These are phyloP conservation scores for Pseudocercospora eumusae DNA, from an alignment of 2,329 filamentous ascomycete species.

Conservation along the genomic window DNA sequence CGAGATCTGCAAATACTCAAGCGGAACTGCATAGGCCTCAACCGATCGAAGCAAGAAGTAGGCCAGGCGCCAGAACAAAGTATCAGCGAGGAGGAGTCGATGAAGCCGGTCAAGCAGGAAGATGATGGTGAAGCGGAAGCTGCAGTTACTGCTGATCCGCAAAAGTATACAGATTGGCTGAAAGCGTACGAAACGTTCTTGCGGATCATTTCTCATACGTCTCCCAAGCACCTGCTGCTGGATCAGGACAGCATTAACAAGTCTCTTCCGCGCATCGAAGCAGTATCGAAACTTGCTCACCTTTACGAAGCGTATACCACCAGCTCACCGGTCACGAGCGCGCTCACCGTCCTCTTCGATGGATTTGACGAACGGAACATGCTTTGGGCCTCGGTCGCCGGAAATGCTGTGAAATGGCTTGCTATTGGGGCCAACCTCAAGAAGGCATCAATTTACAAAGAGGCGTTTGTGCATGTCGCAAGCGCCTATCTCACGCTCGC, in stretches of 20 bases:
- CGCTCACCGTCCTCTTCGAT: slow-evolving; percentile 26
- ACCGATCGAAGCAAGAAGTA: background rate
- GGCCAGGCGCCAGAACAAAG: background rate
- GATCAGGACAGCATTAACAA: slow-evolving; percentile 24
- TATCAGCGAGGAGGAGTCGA: background rate
- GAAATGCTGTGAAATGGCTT: slow-evolving; percentile 40
- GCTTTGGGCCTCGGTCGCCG: slow-evolving; percentile 37
- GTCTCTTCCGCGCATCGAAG: slow-evolving; percentile 35
- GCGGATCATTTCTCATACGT: slow-evolving; percentile 36
- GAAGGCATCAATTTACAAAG: slow-evolving; percentile 39
- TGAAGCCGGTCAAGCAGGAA: background rate
- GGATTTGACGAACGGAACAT: slow-evolving; percentile 34
- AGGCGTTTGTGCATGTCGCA: slow-evolving; percentile 42
- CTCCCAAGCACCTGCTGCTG: slow-evolving; percentile 30
- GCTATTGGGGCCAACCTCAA: slow-evolving; percentile 36
- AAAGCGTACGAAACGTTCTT: slow-evolving; percentile 29
- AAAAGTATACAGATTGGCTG: slow-evolving; percentile 19
- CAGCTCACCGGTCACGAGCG: slow-evolving; percentile 27
- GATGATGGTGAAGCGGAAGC: background rate
- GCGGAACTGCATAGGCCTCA: background rate
- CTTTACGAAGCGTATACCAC: slow-evolving; percentile 29
- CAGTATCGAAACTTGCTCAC: slow-evolving; percentile 34
- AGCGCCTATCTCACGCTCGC: slow-evolving; percentile 34
- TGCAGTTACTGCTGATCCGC: background rate
- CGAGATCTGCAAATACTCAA: background rate